Base-by-base conservation (phyloP, 1,284 basidiomycete species). In the Dichomitus squalens region DNA sequence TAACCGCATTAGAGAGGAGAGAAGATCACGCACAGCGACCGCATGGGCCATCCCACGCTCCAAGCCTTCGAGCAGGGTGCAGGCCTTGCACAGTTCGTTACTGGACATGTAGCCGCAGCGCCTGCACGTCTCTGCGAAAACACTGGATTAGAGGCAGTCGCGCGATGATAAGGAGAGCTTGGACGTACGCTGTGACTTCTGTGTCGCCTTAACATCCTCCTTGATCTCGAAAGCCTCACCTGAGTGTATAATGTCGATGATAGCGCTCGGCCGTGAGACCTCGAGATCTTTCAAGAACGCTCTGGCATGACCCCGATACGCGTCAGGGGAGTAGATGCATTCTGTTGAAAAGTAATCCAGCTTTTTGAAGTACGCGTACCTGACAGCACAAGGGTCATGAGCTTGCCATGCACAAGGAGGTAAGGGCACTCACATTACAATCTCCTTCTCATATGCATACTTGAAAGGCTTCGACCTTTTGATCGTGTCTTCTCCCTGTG, bases 331-430 rank as follows among this genome's bases (percentile, higher is more conserved):
- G 74, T 99, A 99, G 68, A 98, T 98, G 73, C 96, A 99, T 72
- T 99, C 96, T 4, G 97, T 99, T 1, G 95, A 98, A 75, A 98
- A 98, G 75, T 99, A 99, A 69, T 98, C 96, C 34, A 99, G 82
- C 75, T 94, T 95, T 75, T 97, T 98, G 79, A 98, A 98, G 76
- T 98, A 98, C 9, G 96, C 96, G 72, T 98, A 97, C 91, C 93
- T 95, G 60, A 23, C 7, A 21, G 18, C 61, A 23, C 49, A n/a
- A 41, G 52, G 23, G n/a, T 4, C 14, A 33, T 14, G 31, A 27
- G 6, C 21, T n/a, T 11, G 14, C 2, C 3, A 27, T 1, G 21
- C 23, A 16, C 2, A 34, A 1, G 2, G n/a, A 33, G n/a, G 4
- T n/a, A 23, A 14, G 5, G n/a, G 0, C 7, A 74, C 85, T 63